Evolutionary conservation across 257 asterid genomes (phyloP).

Genomic region (Forsythia viridissima): DNA sequence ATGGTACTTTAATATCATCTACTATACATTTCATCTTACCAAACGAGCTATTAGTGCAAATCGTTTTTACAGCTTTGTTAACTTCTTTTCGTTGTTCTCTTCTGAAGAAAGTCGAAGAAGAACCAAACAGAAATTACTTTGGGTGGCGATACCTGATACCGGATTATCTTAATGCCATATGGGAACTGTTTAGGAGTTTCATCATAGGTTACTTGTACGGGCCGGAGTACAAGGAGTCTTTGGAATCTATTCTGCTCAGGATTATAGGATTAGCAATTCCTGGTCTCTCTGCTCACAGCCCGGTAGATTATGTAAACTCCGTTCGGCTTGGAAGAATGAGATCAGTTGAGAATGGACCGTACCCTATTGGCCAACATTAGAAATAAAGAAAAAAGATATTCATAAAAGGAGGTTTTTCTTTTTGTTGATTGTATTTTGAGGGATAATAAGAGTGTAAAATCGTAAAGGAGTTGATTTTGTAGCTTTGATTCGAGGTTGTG

Average conservation of each 20-base stretch:
- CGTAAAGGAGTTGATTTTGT: not conserved
- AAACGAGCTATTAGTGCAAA: not conserved
- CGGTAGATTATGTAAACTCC: conserved; percentile 81
- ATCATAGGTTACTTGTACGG: conserved; percentile 46
- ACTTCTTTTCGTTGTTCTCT: not conserved
- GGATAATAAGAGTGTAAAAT: not conserved
- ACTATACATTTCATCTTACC: not conserved
- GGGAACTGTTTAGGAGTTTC: conserved; percentile 83
- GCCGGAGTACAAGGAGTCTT: conserved; percentile 62
- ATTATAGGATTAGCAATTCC: conserved; percentile 68
- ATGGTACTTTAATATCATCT: not conserved
- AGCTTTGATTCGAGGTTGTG: not conserved
- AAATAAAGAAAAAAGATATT: not conserved
- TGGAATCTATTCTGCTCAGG: conserved; percentile 73
- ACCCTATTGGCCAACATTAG: not conserved
- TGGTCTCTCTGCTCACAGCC: conserved; percentile 82
- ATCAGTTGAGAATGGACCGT: not conserved
- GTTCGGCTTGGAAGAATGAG: conserved; percentile 67
- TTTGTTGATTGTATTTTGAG: not conserved
- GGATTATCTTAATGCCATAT: conserved; percentile 54
- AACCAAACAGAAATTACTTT: conserved; percentile 82
- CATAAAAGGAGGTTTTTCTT: not conserved
- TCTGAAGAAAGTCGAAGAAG: conserved; percentile 69
- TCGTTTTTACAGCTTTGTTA: not conserved
- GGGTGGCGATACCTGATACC: conserved; percentile 67